Percentiles rank a stretch among this genome's conserved stretches.
phyloP scores from a whole-genome alignment of 2,329 filamentous ascomycete species.

The Tolypocladium ophioglossoides region DNA sequence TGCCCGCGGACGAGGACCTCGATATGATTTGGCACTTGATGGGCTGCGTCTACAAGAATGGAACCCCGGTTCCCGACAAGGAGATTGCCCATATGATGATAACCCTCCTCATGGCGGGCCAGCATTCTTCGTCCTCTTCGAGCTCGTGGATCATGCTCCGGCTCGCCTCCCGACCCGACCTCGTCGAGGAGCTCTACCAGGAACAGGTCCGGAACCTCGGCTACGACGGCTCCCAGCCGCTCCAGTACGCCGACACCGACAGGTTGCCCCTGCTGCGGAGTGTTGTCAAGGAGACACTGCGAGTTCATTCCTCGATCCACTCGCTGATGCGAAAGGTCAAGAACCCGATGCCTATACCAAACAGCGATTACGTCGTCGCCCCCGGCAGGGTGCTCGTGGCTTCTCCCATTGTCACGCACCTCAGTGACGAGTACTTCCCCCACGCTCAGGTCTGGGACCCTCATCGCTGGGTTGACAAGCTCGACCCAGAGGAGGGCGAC shows the following conservation, averaged over 20 bases:
- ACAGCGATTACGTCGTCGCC: slow-evolving; percentile 43
- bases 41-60: slow-evolving; percentile 77
- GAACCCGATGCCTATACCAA: slow-evolving; percentile 49
- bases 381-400: slow-evolving; percentile 35
- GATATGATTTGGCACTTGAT: slow-evolving; percentile 92
- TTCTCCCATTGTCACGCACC: slow-evolving; percentile 30
- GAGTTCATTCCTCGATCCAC: slow-evolving; percentile 62
- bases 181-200: slow-evolving; percentile 59
- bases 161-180: slow-evolving; percentile 58
- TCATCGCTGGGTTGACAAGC: no score
- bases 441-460: no score
- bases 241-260: slow-evolving; percentile 49
- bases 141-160: slow-evolving; percentile 68
- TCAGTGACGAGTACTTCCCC: slow-evolving; percentile 47
- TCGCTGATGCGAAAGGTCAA: slow-evolving; percentile 65
- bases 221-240: slow-evolving; percentile 44
- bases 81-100: slow-evolving; percentile 93
- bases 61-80: slow-evolving; percentile 63
- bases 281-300: slow-evolving; percentile 62
- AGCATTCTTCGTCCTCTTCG: slow-evolving; percentile 72
- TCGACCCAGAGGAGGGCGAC: no score
- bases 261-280: slow-evolving; percentile 51
- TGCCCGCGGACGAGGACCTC: no score
- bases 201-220: slow-evolving; percentile 61
- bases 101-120: slow-evolving; percentile 77